phyloP scores from a whole-genome alignment of 2,329 filamentous ascomycete genomes.

The Fusarium continuum region DNA sequence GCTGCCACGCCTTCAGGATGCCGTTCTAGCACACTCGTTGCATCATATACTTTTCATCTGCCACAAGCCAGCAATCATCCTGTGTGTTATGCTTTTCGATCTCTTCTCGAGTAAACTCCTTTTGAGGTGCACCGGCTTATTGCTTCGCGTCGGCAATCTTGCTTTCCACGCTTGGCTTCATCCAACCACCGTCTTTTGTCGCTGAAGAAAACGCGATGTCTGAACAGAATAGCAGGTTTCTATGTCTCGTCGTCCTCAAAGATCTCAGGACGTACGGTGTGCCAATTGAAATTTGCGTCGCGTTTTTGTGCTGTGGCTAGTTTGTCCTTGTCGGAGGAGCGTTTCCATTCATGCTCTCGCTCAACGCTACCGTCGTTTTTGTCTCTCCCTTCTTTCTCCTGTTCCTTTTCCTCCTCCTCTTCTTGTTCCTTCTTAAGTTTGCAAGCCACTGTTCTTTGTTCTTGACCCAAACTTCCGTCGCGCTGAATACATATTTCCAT shows the following conservation, averaged over 20 bases:
- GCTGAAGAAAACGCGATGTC: constrained; percentile 58
- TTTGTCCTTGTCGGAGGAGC: constrained; percentile 32
- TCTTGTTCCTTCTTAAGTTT: constrained; percentile 47
- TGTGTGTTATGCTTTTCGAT: constrained; percentile 60
- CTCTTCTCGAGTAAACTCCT: constrained; percentile 62
- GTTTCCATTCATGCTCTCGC: constrained; percentile 32
- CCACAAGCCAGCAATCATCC: constrained; percentile 62
- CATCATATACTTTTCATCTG: constrained; percentile 62
- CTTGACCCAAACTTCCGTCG: constrained; percentile 60
- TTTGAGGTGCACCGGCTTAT: constrained; percentile 55
- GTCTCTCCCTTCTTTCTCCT: neutral
- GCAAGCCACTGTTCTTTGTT: constrained; percentile 58
- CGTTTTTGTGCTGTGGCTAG: neutral
- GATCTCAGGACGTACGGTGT: constrained; percentile 54
- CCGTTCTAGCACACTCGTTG: constrained; percentile 53
- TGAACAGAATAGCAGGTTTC: constrained; percentile 52
- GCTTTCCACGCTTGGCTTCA: constrained; percentile 57
- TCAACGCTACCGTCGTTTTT: constrained; percentile 7
- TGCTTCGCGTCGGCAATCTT: constrained; percentile 56
- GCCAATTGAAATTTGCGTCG: constrained; percentile 46
- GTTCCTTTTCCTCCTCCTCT: neutral
- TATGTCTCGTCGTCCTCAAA: constrained; percentile 43
- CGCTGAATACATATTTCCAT: constrained; percentile 60
- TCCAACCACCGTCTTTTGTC: constrained; percentile 58
- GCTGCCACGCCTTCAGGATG: constrained; percentile 49